Evolutionary conservation across 306 rosid genomes (phyloP), one percentile per base, ranked within the genome.

Genomic region (Coriaria nepalensis): DNA sequence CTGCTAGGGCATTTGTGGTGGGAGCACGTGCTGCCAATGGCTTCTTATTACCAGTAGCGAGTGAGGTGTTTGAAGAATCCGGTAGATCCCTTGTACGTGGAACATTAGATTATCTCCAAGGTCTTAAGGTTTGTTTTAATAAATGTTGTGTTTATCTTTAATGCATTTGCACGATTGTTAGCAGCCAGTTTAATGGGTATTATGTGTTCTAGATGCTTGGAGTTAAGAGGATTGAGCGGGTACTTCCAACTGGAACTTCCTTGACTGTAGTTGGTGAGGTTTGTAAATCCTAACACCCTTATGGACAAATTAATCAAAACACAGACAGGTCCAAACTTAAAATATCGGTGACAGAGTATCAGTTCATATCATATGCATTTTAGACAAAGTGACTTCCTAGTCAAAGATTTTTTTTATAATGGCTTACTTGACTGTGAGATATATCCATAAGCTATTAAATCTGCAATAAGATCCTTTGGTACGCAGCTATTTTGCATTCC

Each of bases 231-330:
- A 79, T 90, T 57, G 98, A 90, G 62, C 70, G 87, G 39, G 94
- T 85, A 49, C 92, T 90, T 61, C 98, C 98, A 8, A 69, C 87
- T 39, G 98, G 98, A 59, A 79, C 86, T 63, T 85, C 96, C 50
- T 68, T 90, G 87, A 90, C 94, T 45, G 87, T 82, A 57, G 98
- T 90, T 65, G 96, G 98, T 52, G 98, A 90, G 98, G 98, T 90
- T 73, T 64, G 80, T 39, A 20, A 20, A 20, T 20, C 29, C 29
- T 20, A 20, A 20, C 29, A 20, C 29, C 29, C 29, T 20, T 20
- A 1, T 3, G 3, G 2, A 20, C 29, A 20, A 20, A 20, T 20
- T 1, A 20, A 20, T 20, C 29, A 20, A 20, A 20, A 20, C 29
- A 20, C 29, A 1, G 3, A 20, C 2, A 20, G 29, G 3, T 3